Evolutionary conservation across 495 filamentous ascomycete species (phyloP).

Genomic region (Trichocladium antarcticum): DNA sequence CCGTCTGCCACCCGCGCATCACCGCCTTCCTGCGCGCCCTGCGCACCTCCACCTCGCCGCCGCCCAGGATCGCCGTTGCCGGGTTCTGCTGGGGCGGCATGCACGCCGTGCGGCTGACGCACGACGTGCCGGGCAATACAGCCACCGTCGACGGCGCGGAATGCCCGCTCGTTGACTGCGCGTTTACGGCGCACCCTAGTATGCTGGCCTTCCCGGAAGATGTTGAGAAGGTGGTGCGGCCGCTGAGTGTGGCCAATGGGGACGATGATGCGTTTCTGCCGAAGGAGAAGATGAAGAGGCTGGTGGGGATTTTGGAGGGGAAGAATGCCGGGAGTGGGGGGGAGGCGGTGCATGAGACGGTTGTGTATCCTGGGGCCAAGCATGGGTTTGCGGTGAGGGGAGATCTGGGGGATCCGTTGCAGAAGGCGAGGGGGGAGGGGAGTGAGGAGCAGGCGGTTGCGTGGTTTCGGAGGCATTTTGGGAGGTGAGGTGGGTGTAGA

Average conservation of each 20-base stretch:
- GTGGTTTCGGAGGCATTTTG: slow-evolving; percentile 37
- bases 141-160: slow-evolving; percentile 15
- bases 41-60: slow-evolving; percentile 20
- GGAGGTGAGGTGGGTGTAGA: background rate
- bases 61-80: slow-evolving; percentile 33
- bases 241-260: slow-evolving; percentile 46
- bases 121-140: slow-evolving; percentile 14
- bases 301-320: slow-evolving; percentile 34
- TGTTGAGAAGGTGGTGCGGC: slow-evolving; percentile 40
- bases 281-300: slow-evolving; percentile 27
- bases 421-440: slow-evolving; percentile 41
- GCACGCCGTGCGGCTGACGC: slow-evolving; percentile 35
- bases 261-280: slow-evolving; percentile 41
- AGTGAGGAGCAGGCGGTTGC: slow-evolving; percentile 35
- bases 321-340: slow-evolving; percentile 21
- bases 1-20: slow-evolving; percentile 35
- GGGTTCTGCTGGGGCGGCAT: slow-evolving; percentile 55
- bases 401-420: slow-evolving; percentile 31
- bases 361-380: slow-evolving; percentile 45
- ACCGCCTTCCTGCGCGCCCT: slow-evolving; percentile 37
- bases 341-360: slow-evolving; percentile 32
- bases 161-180: slow-evolving; percentile 39
- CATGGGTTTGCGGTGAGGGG: slow-evolving; percentile 53
- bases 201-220: slow-evolving; percentile 43
- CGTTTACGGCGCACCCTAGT: slow-evolving; percentile 47